phyloP scores from a whole-genome alignment of 805 yeast genomes.

The Torulaspora indica region DNA sequence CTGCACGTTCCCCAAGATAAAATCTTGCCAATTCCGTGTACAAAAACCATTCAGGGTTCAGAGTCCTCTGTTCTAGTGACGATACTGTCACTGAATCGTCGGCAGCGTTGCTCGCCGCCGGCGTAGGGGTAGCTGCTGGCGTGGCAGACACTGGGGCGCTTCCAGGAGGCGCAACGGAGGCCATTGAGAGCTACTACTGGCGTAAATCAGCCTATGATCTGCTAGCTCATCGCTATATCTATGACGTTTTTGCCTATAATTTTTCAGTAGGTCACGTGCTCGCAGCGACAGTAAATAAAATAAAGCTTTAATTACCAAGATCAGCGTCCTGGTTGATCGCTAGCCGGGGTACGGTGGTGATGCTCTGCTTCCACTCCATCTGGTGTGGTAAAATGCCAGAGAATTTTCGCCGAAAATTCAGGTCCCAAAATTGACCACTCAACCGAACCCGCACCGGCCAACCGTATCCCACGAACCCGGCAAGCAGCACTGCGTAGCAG shows the following conservation, averaged over 20 bases:
- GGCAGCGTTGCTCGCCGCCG: not conserved
- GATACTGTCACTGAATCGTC: constrained; percentile 16
- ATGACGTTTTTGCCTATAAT: too few species aligned
- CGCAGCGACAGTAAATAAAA: not conserved
- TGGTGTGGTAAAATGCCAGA: too few species aligned
- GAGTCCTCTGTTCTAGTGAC: constrained; percentile 43
- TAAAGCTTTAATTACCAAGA: too few species aligned
- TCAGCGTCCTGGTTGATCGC: too few species aligned
- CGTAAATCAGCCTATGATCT: not conserved
- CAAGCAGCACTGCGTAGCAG: too few species aligned
- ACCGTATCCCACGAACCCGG: too few species aligned
- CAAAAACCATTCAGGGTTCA: constrained; percentile 58
- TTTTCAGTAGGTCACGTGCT: not conserved
- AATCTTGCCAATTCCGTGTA: constrained; percentile 49
- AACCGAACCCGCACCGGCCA: too few species aligned
- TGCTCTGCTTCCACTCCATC: too few species aligned
- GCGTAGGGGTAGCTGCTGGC: not conserved
- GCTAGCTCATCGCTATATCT: constrained; percentile 2
- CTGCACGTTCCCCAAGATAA: constrained; percentile 70
- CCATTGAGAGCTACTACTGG: constrained; percentile 1
- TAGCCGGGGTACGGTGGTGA: too few species aligned
- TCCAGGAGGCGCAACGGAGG: constrained; percentile 2
- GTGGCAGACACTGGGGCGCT: not conserved
- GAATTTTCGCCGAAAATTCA: too few species aligned
- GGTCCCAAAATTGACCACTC: too few species aligned